These are phyloP conservation scores for Cinchona pubescens DNA, from an alignment of 257 asterid species.

Conservation along the genomic window DNA sequence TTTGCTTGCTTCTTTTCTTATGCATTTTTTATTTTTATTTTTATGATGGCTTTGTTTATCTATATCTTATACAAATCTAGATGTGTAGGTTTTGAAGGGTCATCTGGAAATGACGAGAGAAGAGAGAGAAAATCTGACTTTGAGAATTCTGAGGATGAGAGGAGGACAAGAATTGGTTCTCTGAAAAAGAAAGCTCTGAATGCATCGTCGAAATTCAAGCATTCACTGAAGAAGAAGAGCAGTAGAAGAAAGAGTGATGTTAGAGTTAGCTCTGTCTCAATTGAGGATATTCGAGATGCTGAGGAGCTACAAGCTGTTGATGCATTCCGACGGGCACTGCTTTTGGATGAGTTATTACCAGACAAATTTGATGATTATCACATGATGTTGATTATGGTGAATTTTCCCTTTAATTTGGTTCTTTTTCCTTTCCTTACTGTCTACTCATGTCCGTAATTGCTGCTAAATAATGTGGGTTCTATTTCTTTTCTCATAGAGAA, in stretches of 20 bases:
- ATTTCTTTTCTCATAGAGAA: background rate
- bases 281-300: constrained; percentile 89
- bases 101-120: constrained; percentile 81
- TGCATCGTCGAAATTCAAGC: constrained; percentile 91
- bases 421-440: constrained; percentile 13
- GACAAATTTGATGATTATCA: constrained; percentile 90
- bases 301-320: constrained; percentile 87
- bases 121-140: constrained; percentile 88
- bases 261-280: constrained; percentile 82
- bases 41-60: background rate
- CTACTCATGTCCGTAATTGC: background rate
- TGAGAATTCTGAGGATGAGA: constrained; percentile 94
- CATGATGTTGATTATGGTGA: constrained; percentile 79
- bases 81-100: constrained; percentile 85
- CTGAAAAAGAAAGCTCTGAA: constrained; percentile 89
- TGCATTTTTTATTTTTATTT: background rate
- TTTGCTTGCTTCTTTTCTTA: background rate
- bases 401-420: constrained; percentile 24
- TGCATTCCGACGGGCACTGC: constrained; percentile 75
- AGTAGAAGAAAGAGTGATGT: constrained; percentile 80
- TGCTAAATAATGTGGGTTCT: background rate
- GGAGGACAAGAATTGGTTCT: constrained; percentile 76
- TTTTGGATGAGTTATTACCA: constrained; percentile 80
- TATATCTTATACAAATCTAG: constrained; percentile 16
- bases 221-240: constrained; percentile 90